Conservation (phyloP, 768 basidiomycete genomes). For the Termitomyces sp. region DNA sequence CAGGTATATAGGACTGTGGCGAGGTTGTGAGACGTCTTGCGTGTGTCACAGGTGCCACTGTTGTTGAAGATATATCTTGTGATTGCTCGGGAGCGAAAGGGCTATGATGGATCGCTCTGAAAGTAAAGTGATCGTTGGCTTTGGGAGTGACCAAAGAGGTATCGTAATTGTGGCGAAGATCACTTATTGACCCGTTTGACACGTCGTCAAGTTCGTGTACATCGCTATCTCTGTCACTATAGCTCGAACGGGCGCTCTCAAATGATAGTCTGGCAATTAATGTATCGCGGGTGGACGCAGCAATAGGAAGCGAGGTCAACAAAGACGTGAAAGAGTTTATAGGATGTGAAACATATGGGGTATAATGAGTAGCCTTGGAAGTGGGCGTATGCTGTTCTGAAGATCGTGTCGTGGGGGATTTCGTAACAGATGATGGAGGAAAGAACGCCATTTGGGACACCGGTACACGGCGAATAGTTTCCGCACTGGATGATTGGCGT, state of each 20-base stretch:
- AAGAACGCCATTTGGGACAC: slow-evolving; percentile 49
- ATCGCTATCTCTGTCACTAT: slow-evolving; percentile 30
- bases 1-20: slow-evolving; percentile 23
- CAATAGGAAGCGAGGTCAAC: slow-evolving; percentile 42
- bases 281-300: slow-evolving; percentile 47
- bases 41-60: slow-evolving; percentile 21
- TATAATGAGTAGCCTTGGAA: slow-evolving; percentile 8
- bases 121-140: slow-evolving; percentile 6
- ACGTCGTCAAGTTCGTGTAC: slow-evolving; percentile 41
- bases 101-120: slow-evolving; percentile 5
- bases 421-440: slow-evolving; percentile 33
- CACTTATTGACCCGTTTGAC: slow-evolving; percentile 10
- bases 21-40: slow-evolving; percentile 27
- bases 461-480: slow-evolving; percentile 40
- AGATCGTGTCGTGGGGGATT: slow-evolving; percentile 7
- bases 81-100: not conserved
- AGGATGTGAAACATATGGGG: slow-evolving; percentile 24
- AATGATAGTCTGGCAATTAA: slow-evolving; percentile 51
- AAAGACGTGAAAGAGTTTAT: slow-evolving; percentile 36
- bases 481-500: slow-evolving; percentile 10
- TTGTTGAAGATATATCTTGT: not conserved
- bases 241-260: slow-evolving; percentile 42
- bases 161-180: not conserved
- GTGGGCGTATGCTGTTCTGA: slow-evolving; percentile 10
- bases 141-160: slow-evolving; percentile 12